Evolutionary conservation across 345 rosid species (phyloP).

Genomic region (Eucalyptus microcorys): DNA sequence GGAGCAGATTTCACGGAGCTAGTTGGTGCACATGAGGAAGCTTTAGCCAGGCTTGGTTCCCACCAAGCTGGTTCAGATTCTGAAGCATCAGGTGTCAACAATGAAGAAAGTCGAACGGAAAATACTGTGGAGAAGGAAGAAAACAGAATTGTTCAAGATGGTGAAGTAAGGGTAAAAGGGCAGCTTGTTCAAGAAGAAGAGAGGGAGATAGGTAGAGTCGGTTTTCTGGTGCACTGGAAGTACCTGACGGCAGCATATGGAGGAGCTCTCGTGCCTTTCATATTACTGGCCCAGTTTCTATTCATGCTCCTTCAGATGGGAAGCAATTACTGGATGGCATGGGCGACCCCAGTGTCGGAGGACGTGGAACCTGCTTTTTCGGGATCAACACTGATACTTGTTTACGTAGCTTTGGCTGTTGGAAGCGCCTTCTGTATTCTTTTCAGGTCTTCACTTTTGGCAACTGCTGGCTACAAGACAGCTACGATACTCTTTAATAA

Average conservation of each 20-base stretch:
- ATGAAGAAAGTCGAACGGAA: neutral
- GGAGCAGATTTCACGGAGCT: constrained; percentile 68
- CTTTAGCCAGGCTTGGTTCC: constrained; percentile 39
- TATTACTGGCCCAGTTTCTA: constrained; percentile 34
- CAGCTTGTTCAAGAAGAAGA: constrained; percentile 90
- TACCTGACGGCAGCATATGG: constrained; percentile 52
- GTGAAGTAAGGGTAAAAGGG: constrained; percentile 25
- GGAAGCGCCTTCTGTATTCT: constrained; percentile 53
- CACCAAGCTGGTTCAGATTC: constrained; percentile 10
- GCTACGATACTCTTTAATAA: constrained; percentile 51
- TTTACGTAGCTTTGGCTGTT: constrained; percentile 40
- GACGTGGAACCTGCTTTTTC: constrained; percentile 29
- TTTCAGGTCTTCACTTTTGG: constrained; percentile 24
- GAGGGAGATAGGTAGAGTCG: constrained; percentile 77
- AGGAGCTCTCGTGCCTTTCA: constrained; percentile 55
- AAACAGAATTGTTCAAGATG: constrained; percentile 7
- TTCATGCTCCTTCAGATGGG: constrained; percentile 51
- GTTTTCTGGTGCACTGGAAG: constrained; percentile 59
- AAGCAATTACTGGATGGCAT: constrained; percentile 87
- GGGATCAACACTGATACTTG: constrained; percentile 24
- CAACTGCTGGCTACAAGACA: constrained; percentile 41
- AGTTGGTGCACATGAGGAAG: constrained; percentile 63
- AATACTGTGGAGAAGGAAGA: constrained; percentile 1
- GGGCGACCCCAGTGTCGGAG: constrained; percentile 50
- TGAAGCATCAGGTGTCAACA: neutral